phyloP scores from a whole-genome alignment of 1,284 basidiomycete genomes.

The Ustilago xerochloae region DNA sequence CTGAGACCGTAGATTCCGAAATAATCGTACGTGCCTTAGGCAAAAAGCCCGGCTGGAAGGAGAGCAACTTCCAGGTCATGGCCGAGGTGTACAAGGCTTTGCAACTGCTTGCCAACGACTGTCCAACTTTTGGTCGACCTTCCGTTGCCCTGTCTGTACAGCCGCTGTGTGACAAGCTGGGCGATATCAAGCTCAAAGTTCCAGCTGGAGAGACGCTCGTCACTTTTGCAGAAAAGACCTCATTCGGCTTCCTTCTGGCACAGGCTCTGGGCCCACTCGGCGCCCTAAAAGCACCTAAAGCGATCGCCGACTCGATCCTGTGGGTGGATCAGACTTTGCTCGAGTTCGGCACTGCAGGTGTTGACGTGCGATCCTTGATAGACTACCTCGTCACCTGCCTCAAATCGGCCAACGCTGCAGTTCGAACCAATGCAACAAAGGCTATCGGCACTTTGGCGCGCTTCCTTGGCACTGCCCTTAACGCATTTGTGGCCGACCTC shows the following conservation, averaged over 20 bases:
- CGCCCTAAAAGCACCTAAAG: constrained; percentile 87
- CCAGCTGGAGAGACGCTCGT: constrained; percentile 89
- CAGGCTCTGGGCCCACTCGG: constrained; percentile 72
- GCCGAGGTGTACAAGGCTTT: constrained; percentile 62
- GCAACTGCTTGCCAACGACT: constrained; percentile 78
- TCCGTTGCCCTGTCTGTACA: constrained; percentile 84
- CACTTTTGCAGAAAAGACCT: constrained; percentile 89
- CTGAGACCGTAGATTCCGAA: constrained; percentile 83
- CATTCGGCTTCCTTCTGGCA: constrained; percentile 89
- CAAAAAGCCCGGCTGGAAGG: constrained; percentile 91
- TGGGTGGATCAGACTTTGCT: constrained; percentile 89
- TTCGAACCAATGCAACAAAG: constrained; percentile 94
- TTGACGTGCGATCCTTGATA: constrained; percentile 85
- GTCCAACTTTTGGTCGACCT: constrained; percentile 84
- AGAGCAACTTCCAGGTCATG: constrained; percentile 92
- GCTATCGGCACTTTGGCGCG: constrained; percentile 89
- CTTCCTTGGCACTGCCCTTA: constrained; percentile 90
- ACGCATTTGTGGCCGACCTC: constrained; percentile 89
- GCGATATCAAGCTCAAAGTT: constrained; percentile 96
- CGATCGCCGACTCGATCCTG: constrained; percentile 86
- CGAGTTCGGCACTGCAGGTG: constrained; percentile 92
- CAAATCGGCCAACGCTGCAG: constrained; percentile 92
- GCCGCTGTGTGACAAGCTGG: constrained; percentile 93
- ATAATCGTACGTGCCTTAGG: constrained; percentile 87
- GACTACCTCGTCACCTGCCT: constrained; percentile 88